Conservation (phyloP, 2,329 filamentous ascomycete genomes). For the Delphinella strobiligena region DNA sequence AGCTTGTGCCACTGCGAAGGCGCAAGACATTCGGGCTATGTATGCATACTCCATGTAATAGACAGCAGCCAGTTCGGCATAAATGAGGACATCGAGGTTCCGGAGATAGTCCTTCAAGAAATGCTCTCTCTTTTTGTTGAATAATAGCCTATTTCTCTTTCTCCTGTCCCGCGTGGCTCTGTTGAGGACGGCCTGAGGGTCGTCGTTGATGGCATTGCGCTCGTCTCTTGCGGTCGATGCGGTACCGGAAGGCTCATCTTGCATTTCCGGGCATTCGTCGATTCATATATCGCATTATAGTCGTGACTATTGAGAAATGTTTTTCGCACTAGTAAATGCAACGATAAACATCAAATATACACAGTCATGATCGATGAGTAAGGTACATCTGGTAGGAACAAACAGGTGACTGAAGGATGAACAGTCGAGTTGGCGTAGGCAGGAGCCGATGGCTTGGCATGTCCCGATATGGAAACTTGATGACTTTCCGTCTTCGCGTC, state of each 20-base stretch:
- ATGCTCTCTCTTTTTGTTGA: conserved; percentile 30
- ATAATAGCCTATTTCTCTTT: conserved; percentile 21
- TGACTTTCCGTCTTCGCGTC: not conserved
- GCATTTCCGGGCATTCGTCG: conserved; percentile 17
- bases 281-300: not conserved
- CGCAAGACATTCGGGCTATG: not conserved
- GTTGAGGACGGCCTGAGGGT: conserved; percentile 7
- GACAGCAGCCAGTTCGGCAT: conserved; percentile 47
- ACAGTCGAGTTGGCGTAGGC: not conserved
- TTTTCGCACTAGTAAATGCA: not conserved
- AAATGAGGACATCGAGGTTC: conserved; percentile 47
- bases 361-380: not conserved
- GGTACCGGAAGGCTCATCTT: conserved; percentile 22
- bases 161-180: conserved; percentile 12
- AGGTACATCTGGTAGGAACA: too few species aligned
- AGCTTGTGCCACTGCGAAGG: too few species aligned
- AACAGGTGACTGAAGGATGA: not conserved
- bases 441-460: not conserved
- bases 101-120: conserved; percentile 45
- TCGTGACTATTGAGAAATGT: not conserved
- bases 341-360: too few species aligned
- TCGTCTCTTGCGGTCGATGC: conserved; percentile 48
- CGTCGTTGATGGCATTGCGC: conserved; percentile 44
- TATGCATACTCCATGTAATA: conserved; percentile 51
- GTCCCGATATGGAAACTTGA: not conserved